A percentile compares a stretch with the other conserved stretches of the same genome.
Conservation (phyloP, 2,329 filamentous ascomycete species). For the Fusarium incarnatum region DNA sequence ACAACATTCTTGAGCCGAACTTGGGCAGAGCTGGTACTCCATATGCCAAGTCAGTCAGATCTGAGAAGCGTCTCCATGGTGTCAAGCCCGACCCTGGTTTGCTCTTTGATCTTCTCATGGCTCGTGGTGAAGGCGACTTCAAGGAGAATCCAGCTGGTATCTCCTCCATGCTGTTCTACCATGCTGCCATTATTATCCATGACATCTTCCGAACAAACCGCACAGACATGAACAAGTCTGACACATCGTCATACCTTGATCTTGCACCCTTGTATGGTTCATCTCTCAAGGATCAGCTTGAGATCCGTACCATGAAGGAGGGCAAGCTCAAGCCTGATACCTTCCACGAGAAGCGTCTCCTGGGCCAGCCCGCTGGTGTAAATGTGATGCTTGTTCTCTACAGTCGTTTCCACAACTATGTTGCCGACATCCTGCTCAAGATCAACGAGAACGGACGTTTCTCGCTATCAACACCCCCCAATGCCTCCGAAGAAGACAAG, state of each 20-base stretch:
- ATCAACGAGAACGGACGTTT: conserved; percentile 78
- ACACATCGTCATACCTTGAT: conserved; percentile 81
- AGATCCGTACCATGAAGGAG: conserved; percentile 71
- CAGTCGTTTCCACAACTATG: conserved; percentile 76
- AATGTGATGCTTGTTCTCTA: conserved; percentile 76
- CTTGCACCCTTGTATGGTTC: conserved; percentile 79
- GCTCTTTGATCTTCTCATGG: conserved; percentile 76
- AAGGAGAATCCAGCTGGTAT: conserved; percentile 77
- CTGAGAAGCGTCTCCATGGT: conserved; percentile 66
- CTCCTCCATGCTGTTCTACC: conserved; percentile 79
- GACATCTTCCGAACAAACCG: conserved; percentile 60
- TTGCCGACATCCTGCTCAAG: conserved; percentile 68
- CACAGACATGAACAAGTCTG: conserved; percentile 70
- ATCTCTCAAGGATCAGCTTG: conserved; percentile 70
- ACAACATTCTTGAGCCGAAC: conserved; percentile 72
- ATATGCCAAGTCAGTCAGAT: conserved; percentile 75
- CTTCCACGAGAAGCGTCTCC: conserved; percentile 73
- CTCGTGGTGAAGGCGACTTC: conserved; percentile 62
- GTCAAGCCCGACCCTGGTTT: conserved; percentile 73
- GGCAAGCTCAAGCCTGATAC: conserved; percentile 79
- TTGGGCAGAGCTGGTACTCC: conserved; percentile 74
- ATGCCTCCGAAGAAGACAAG: conserved; percentile 43
- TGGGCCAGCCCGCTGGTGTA: conserved; percentile 77
- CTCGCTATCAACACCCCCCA: conserved; percentile 21
- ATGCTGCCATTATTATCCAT: conserved; percentile 70